These are phyloP conservation scores for Leccinum ochraceum DNA, from an alignment of 768 basidiomycete genomes.

Conservation along the genomic window DNA sequence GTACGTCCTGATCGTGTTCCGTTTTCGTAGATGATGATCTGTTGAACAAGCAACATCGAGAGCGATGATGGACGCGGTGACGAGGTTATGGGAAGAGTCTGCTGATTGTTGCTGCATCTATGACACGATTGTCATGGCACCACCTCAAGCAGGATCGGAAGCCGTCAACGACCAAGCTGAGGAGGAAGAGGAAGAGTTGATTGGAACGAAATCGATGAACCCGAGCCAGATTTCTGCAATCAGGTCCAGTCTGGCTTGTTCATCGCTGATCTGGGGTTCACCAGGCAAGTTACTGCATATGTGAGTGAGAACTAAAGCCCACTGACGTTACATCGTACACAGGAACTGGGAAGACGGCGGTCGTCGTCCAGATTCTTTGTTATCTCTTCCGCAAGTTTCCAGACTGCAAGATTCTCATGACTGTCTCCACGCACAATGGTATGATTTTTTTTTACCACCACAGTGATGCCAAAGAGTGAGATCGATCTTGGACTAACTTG, in stretches of 20 bases:
- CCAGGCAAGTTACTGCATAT: constrained; percentile 43
- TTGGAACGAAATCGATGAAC: constrained; percentile 40
- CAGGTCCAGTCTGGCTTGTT: constrained; percentile 40
- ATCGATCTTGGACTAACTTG: constrained; percentile 32
- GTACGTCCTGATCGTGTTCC: constrained; percentile 32
- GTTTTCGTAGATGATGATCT: neutral
- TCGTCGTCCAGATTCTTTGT: constrained; percentile 60
- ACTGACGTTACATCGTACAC: neutral
- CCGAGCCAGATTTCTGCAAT: constrained; percentile 57
- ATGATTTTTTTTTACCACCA: neutral
- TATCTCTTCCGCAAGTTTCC: constrained; percentile 37
- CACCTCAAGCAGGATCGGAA: constrained; percentile 23
- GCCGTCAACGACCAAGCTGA: neutral
- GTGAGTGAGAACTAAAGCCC: neutral
- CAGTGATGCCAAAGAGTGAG: neutral
- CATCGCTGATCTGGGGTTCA: constrained; percentile 70
- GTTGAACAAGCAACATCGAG: constrained; percentile 51
- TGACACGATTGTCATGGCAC: constrained; percentile 42
- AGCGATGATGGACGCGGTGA: constrained; percentile 66
- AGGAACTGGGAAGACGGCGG: constrained; percentile 76
- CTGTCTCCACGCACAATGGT: constrained; percentile 73
- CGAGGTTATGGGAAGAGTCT: constrained; percentile 45
- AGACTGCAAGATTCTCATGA: constrained; percentile 59
- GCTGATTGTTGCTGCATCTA: constrained; percentile 51
- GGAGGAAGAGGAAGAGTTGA: constrained; percentile 8